Conservation (phyloP, 495 filamentous ascomycete species). For the Chaetomidium leptoderma region DNA sequence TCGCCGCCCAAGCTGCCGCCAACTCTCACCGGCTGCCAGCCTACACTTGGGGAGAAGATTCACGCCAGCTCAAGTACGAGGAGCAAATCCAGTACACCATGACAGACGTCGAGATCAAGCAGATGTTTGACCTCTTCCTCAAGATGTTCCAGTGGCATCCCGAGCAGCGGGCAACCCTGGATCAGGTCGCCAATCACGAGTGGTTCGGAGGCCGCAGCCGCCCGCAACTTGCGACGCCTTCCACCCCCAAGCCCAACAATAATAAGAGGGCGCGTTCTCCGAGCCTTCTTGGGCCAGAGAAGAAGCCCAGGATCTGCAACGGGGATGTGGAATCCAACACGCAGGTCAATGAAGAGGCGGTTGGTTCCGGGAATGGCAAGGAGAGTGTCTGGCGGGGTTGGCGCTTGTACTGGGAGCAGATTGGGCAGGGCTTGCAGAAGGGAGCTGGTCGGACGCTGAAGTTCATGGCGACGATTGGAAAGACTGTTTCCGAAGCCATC, state of each 20-base stretch:
- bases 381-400: not conserved
- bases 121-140: slow-evolving; percentile 23
- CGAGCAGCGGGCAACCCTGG: slow-evolving; percentile 16
- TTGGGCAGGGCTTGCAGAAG: not conserved
- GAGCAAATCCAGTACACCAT: slow-evolving; percentile 8
- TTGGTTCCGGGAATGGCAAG: not conserved
- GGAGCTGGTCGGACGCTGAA: not conserved
- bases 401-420: not conserved
- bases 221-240: too few species aligned
- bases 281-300: not conserved
- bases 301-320: not conserved
- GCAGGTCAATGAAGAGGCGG: not conserved
- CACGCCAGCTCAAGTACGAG: not conserved
- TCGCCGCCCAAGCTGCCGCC: not conserved
- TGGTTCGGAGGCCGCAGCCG: slow-evolving; percentile 29
- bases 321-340: not conserved
- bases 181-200: slow-evolving; percentile 14
- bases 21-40: slow-evolving; percentile 7
- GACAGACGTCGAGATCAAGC: slow-evolving; percentile 18
- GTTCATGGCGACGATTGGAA: not conserved
- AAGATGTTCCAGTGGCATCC: slow-evolving; percentile 23
- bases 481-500: not conserved
- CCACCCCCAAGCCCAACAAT: too few species aligned
- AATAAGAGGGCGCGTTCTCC: not conserved
- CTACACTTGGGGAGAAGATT: not conserved